Evolutionary conservation across 2,329 filamentous ascomycete species (phyloP).

Genomic region (Talaromyces sp.): DNA sequence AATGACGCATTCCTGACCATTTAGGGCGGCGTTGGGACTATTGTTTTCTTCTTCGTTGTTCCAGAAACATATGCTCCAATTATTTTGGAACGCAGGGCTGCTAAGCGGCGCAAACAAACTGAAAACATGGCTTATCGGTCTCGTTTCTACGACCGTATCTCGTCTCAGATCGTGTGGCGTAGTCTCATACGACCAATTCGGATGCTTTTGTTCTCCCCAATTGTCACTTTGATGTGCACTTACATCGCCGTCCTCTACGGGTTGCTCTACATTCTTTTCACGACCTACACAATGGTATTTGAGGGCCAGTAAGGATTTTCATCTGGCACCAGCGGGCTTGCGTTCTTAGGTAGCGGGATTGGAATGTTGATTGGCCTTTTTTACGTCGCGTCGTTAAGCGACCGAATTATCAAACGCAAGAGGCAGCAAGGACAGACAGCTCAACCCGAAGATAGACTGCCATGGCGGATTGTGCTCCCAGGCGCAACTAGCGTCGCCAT

Average conservation of each 20-base stretch:
- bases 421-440: neutral
- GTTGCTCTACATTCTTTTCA: conserved; percentile 41
- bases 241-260: conserved; percentile 45
- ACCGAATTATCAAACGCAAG: neutral
- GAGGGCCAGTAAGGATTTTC: conserved; percentile 46
- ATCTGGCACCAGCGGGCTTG: conserved; percentile 36
- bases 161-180: conserved; percentile 10
- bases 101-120: conserved; percentile 51
- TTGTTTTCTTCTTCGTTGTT: conserved; percentile 44
- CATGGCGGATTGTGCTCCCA: neutral
- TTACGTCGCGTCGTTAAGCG: conserved; percentile 6
- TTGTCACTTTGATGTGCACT: conserved; percentile 43
- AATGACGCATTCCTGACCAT: too few relatives aligned
- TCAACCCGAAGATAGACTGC: neutral
- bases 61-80: conserved; percentile 59
- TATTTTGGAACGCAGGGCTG: conserved; percentile 53
- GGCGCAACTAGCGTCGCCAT: neutral
- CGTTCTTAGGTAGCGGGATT: conserved; percentile 45
- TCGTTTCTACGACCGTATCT: conserved; percentile 25
- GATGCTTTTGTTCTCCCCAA: conserved; percentile 52
- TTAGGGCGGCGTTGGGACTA: conserved; percentile 25
- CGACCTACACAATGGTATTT: conserved; percentile 50
- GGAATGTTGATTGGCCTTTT: conserved; percentile 21
- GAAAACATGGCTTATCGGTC: conserved; percentile 44
- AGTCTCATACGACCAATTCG: conserved; percentile 51